Percentiles rank a stretch among this genome's conserved stretches.
phyloP scores from a whole-genome alignment of 768 basidiomycete genomes.

The Nidularia pulvinata region DNA sequence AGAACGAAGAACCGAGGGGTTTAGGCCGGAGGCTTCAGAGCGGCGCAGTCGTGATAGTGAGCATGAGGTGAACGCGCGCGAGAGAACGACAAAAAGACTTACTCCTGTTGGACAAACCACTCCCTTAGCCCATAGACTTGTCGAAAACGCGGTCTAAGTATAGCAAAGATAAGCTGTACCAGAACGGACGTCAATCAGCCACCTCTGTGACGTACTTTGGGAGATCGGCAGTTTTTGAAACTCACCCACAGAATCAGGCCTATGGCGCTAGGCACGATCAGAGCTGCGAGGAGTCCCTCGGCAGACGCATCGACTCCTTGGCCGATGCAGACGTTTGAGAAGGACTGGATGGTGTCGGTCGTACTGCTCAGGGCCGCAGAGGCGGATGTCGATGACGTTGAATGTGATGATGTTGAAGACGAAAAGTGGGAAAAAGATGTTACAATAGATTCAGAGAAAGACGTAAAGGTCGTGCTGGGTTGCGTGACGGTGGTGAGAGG shows the following conservation, averaged over 20 bases:
- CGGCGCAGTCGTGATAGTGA: not conserved
- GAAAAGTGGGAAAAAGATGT: constrained; percentile 9
- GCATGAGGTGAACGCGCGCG: not conserved
- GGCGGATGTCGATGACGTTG: constrained; percentile 12
- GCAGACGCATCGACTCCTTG: constrained; percentile 62
- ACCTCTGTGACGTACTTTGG: not conserved
- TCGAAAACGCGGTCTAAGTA: constrained; percentile 66
- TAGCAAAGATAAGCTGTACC: constrained; percentile 60
- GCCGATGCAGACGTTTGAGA: constrained; percentile 55
- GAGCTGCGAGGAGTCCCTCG: constrained; percentile 57
- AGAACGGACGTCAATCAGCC: not conserved
- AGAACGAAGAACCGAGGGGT: constrained; percentile 54
- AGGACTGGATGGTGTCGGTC: constrained; percentile 10
- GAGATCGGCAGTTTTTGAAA: constrained; percentile 7
- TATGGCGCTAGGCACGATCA: constrained; percentile 54
- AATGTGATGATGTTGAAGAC: constrained; percentile 10
- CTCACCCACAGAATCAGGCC: constrained; percentile 74
- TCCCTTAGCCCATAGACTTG: constrained; percentile 74
- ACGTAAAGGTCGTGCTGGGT: constrained; percentile 38
- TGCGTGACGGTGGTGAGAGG: constrained; percentile 37
- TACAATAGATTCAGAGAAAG: constrained; percentile 31
- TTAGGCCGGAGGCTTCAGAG: constrained; percentile 57
- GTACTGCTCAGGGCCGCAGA: constrained; percentile 21
- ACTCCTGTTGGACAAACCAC: constrained; percentile 79
- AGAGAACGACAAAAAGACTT: constrained; percentile 21